Evolutionary conservation across 164 flowering plant genomes (phyloP).

Genomic region (Houttuynia cordata): DNA sequence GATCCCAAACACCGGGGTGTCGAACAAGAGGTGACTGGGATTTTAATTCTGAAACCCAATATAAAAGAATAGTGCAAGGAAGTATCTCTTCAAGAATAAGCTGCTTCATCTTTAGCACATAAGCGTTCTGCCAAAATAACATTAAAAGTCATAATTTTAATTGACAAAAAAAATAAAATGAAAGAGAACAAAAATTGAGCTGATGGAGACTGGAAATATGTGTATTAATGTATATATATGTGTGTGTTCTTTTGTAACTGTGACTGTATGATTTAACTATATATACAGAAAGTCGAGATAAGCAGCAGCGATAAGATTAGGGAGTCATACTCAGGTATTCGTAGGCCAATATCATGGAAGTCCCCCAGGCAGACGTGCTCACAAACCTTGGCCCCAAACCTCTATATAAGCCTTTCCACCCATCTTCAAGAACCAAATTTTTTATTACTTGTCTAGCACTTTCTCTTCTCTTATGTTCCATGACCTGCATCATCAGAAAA

Average conservation of each 20-base stretch:
- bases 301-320: neutral
- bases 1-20: neutral
- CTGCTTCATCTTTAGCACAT: constrained; percentile 33
- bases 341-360: constrained; percentile 88
- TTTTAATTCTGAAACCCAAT: neutral
- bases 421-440: constrained; percentile 62
- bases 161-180: neutral
- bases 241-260: no score
- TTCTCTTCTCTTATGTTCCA: constrained; percentile 56
- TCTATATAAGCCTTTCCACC: constrained; percentile 88
- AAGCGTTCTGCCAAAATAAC: constrained; percentile 36
- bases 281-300: neutral
- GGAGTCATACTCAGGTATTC: constrained; percentile 71
- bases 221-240: no score
- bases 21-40: neutral
- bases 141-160: neutral
- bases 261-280: no score
- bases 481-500: constrained; percentile 50
- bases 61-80: neutral
- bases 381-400: constrained; percentile 92
- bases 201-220: neutral
- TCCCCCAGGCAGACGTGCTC: constrained; percentile 99
- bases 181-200: neutral
- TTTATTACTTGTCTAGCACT: constrained; percentile 54
- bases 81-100: constrained; percentile 1